Evolutionary conservation across 2,329 filamentous ascomycete species (phyloP).

Genomic region (Fragosphaeria purpurea): DNA sequence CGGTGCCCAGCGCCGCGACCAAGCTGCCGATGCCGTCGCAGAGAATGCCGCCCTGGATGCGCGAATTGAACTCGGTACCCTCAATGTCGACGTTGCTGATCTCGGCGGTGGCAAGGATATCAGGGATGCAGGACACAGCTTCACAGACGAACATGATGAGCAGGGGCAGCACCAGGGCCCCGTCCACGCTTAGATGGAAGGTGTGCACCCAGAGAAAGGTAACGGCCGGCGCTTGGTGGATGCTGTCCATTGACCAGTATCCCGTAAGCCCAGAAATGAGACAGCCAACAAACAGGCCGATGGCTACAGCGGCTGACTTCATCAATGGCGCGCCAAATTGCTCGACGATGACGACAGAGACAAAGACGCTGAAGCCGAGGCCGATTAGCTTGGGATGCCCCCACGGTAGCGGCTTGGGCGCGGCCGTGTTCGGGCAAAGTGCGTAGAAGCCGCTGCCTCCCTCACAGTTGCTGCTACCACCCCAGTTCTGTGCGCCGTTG

Average conservation of each 20-base stretch:
- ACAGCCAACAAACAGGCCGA: conserved; percentile 60
- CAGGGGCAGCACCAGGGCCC: conserved; percentile 61
- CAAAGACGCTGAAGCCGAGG: conserved; percentile 69
- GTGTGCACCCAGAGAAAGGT: conserved; percentile 74
- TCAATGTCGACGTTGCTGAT: conserved; percentile 66
- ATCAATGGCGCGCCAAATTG: conserved; percentile 73
- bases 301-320: conserved; percentile 66
- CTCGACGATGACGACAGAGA: conserved; percentile 70
- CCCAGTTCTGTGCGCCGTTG: conserved; percentile 58
- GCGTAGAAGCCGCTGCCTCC: conserved; percentile 36
- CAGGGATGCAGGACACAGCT: conserved; percentile 49
- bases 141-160: conserved; percentile 65
- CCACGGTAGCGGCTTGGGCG: conserved; percentile 51
- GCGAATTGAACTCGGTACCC: conserved; percentile 59
- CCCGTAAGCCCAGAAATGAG: conserved; percentile 67
- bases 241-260: conserved; percentile 60
- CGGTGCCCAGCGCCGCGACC: conserved; percentile 53
- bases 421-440: conserved; percentile 47
- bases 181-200: conserved; percentile 61
- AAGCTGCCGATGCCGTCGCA: conserved; percentile 63
- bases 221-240: conserved; percentile 57
- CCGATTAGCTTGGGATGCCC: conserved; percentile 45
- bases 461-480: conserved; percentile 40
- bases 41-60: conserved; percentile 68
- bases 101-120: conserved; percentile 72